phyloP scores from a whole-genome alignment of 2,329 filamentous ascomycete species.

The Epichloe gansuensis region DNA sequence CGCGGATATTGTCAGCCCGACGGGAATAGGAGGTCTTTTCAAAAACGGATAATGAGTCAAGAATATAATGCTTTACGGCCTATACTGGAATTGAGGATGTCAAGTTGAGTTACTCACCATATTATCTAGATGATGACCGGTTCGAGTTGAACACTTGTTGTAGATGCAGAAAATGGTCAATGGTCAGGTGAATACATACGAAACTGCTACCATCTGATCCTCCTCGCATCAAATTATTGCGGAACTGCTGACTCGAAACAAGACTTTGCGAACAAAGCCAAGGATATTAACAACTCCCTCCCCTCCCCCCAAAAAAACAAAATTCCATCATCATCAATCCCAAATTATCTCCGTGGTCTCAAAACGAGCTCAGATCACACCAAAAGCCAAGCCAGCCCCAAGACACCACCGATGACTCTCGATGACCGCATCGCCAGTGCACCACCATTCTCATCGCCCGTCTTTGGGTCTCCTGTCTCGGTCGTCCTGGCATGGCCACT shows the following conservation, averaged over 20 bases:
- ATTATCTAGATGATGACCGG: too few relatives aligned
- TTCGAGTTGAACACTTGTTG: too few relatives aligned
- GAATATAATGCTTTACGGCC: conserved; percentile 1
- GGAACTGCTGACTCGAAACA: too few relatives aligned
- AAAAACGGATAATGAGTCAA: conserved; percentile 1
- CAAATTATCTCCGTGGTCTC: background rate
- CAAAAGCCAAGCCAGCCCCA: conserved; percentile 9
- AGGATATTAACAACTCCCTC: too few relatives aligned
- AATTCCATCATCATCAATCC: too few relatives aligned
- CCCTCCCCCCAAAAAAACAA: too few relatives aligned
- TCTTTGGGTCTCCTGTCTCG: background rate
- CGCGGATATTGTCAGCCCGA: background rate
- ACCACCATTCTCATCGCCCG: conserved; percentile 4
- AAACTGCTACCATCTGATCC: too few relatives aligned
- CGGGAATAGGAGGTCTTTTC: background rate
- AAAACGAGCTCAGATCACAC: background rate
- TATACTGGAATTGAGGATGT: background rate
- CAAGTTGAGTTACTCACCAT: background rate
- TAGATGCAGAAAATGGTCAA: too few relatives aligned
- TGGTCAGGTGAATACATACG: too few relatives aligned
- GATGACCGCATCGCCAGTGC: background rate
- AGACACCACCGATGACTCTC: conserved; percentile 4
- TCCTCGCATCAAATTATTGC: too few relatives aligned
- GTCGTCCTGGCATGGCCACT: conserved; percentile 2
- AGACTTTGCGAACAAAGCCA: too few relatives aligned